Percentiles rank a stretch among this genome's conserved stretches.
Conservation (phyloP, 192 early-diverging fungal genomes). For the Coemansia sp. region DNA sequence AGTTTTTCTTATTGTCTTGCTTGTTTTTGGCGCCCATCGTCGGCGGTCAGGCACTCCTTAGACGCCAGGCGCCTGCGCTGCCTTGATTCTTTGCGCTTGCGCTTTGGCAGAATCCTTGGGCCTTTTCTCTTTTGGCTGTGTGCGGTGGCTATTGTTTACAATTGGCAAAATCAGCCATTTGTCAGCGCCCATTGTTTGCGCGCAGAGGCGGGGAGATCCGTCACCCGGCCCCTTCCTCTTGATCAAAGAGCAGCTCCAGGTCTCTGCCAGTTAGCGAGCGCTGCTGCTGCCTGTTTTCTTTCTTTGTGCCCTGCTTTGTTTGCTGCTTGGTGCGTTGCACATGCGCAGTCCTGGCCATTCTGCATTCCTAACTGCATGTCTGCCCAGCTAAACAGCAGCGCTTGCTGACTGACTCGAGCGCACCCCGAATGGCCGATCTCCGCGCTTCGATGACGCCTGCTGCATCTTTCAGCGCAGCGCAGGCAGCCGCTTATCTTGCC, state of each 20-base stretch:
- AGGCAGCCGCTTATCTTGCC: neutral
- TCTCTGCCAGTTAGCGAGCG: too few species aligned
- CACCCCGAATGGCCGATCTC: neutral
- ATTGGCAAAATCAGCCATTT: neutral
- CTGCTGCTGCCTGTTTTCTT: too few species aligned
- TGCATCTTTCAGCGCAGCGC: neutral
- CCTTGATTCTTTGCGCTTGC: neutral
- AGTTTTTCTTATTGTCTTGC: conserved; percentile 13
- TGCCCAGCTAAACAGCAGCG: neutral
- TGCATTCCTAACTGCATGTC: neutral
- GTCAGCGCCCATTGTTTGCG: neutral
- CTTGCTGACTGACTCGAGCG: neutral
- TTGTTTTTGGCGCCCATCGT: neutral
- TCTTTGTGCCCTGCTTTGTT: neutral
- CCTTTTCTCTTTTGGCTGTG: neutral
- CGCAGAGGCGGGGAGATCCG: neutral
- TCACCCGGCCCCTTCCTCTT: neutral
- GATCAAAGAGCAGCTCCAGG: neutral
- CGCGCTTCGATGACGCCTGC: neutral
- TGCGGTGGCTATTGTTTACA: neutral
- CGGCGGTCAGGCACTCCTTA: too few species aligned
- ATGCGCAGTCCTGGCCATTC: too few species aligned
- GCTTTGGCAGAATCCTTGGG: neutral
- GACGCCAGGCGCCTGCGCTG: too few species aligned
- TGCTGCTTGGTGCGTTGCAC: neutral